Evolutionary conservation across 345 rosid genomes (phyloP).

Genomic region (Citrus reticulata): DNA sequence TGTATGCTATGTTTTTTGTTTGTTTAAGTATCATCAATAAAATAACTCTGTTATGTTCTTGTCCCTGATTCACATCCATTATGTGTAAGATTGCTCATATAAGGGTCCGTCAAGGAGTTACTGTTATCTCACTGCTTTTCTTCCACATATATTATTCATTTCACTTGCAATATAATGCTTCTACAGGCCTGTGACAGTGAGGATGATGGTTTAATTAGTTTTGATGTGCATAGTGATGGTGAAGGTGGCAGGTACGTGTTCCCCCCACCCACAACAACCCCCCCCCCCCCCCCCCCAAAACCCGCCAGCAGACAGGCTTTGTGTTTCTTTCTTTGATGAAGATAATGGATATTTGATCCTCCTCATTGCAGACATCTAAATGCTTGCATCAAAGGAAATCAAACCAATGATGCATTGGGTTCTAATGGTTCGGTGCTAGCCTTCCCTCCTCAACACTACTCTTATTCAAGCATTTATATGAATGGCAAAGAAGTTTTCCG

Average conservation of each 20-base stretch:
- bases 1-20: not conserved
- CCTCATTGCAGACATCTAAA: constrained; percentile 60
- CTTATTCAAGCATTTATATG: constrained; percentile 75
- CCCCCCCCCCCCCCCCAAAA: too few relatives aligned
- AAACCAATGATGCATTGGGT: constrained; percentile 39
- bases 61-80: not conserved
- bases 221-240: constrained; percentile 84
- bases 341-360: not conserved
- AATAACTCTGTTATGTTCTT: not conserved
- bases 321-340: constrained; percentile 9
- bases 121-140: not conserved
- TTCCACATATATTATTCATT: not conserved
- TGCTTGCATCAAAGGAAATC: constrained; percentile 42
- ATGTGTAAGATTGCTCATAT: not conserved
- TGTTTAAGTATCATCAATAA: not conserved
- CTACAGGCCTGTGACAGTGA: constrained; percentile 79
- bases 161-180: constrained; percentile 5
- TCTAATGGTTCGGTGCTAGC: constrained; percentile 57
- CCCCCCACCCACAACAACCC: too few relatives aligned
- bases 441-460: constrained; percentile 59
- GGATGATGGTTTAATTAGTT: constrained; percentile 80
- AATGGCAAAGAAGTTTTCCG: constrained; percentile 94
- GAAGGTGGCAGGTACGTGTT: constrained; percentile 60
- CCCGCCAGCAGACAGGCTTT: not conserved
- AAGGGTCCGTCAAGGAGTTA: not conserved